Evolutionary conservation across 768 basidiomycete genomes (phyloP).

Genomic region (Candolleomyces aberdarensis): DNA sequence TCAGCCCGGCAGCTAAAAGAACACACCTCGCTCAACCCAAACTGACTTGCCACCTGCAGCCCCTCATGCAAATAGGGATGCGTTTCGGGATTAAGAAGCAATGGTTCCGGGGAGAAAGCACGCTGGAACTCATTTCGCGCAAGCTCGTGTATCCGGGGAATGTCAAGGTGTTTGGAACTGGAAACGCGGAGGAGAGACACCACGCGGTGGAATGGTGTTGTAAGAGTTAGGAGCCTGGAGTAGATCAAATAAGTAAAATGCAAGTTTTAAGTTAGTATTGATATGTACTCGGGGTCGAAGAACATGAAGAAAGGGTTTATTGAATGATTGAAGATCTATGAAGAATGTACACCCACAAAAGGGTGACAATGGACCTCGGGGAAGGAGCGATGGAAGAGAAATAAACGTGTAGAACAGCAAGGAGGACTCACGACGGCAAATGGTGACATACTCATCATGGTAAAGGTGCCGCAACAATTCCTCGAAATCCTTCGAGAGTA

Average conservation of each 20-base stretch:
- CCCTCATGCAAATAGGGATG: slow-evolving; percentile 46
- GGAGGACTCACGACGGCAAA: background rate
- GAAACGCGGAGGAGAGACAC: slow-evolving; percentile 56
- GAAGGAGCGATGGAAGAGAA: too few species aligned
- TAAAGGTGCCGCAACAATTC: slow-evolving; percentile 63
- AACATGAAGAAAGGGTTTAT: too few species aligned
- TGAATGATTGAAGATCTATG: too few species aligned
- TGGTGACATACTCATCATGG: slow-evolving; percentile 56
- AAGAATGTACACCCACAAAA: too few species aligned
- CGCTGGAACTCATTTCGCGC: slow-evolving; percentile 40
- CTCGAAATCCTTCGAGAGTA: slow-evolving; percentile 44
- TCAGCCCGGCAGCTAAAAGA: background rate
- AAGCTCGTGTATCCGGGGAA: slow-evolving; percentile 48
- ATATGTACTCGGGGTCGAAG: too few species aligned
- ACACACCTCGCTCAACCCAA: slow-evolving; percentile 49
- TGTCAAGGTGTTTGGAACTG: slow-evolving; percentile 51
- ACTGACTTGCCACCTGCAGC: slow-evolving; percentile 45
- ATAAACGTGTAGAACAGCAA: too few species aligned
- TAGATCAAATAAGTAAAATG: slow-evolving; percentile 1
- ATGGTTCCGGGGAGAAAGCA: slow-evolving; percentile 44
- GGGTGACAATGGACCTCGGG: too few species aligned
- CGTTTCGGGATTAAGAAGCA: slow-evolving; percentile 29
- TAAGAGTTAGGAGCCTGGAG: slow-evolving; percentile 44
- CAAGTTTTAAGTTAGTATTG: background rate
- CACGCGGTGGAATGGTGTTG: slow-evolving; percentile 44